A percentile compares a stretch with the other conserved stretches of the same genome.
phyloP scores from a whole-genome alignment of 2,329 filamentous ascomycete species.

The Scedosporium minutisporum region DNA sequence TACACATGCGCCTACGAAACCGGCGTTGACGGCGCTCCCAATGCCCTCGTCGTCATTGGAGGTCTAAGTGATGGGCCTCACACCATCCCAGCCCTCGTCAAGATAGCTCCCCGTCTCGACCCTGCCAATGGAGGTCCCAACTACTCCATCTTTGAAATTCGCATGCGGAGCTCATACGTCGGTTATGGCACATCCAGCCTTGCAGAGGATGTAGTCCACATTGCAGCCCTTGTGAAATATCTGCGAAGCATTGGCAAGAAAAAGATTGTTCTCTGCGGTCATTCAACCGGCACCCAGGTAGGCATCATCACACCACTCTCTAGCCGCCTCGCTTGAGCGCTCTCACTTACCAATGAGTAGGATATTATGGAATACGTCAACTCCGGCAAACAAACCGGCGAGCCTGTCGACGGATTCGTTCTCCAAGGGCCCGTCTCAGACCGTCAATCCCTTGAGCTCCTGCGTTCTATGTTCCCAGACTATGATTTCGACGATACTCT shows the following conservation, averaged over 20 bases:
- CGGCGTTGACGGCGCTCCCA: constrained; percentile 29
- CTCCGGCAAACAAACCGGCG: constrained; percentile 24
- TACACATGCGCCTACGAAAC: constrained; percentile 38
- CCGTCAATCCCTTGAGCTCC: constrained; percentile 49
- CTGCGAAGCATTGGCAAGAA: constrained; percentile 39
- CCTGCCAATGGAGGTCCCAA: constrained; percentile 24
- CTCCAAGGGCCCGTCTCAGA: constrained; percentile 75
- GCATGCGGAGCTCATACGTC: constrained; percentile 43
- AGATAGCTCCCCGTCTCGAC: constrained; percentile 32
- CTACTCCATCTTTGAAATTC: constrained; percentile 48
- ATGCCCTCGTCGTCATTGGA: constrained; percentile 60
- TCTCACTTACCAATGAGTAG: constrained; percentile 19
- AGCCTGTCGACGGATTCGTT: constrained; percentile 63
- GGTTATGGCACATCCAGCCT: constrained; percentile 43
- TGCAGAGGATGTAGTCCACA: constrained; percentile 42
- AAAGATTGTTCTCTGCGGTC: constrained; percentile 46
- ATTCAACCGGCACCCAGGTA: constrained; percentile 50
- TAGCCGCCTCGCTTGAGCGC: not conserved
- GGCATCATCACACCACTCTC: not conserved
- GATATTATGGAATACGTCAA: constrained; percentile 47
- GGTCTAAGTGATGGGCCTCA: constrained; percentile 63
- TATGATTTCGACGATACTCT: constrained; percentile 35
- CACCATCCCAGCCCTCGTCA: constrained; percentile 47
- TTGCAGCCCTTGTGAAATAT: constrained; percentile 42
- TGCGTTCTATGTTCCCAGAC: constrained; percentile 22